Percentiles rank a stretch among this genome's conserved stretches.
Conservation (phyloP, 768 basidiomycete genomes). For the Steccherinum ochraceum region DNA sequence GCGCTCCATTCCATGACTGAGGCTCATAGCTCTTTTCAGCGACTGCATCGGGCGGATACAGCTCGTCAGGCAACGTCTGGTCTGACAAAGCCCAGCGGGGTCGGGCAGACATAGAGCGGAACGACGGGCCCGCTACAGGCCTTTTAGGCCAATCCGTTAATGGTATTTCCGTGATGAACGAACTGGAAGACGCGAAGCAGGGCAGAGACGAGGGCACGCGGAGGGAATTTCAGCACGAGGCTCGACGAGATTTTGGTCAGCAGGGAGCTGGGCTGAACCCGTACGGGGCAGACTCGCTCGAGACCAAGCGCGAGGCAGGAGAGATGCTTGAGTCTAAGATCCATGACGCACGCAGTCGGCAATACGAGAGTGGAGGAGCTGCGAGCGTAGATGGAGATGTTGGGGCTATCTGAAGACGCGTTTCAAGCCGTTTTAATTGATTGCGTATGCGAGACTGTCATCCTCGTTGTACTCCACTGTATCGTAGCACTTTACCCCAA, state of each 20-base stretch:
- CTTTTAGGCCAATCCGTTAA: slow-evolving; percentile 20
- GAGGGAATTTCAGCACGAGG: slow-evolving; percentile 16
- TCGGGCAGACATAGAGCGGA: slow-evolving; percentile 2
- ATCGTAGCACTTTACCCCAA: too few relatives aligned
- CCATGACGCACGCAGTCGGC: slow-evolving; percentile 13
- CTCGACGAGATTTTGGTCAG: slow-evolving; percentile 16
- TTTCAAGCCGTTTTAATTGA: too few relatives aligned
- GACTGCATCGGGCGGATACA: slow-evolving; percentile 24
- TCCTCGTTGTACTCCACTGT: too few relatives aligned
- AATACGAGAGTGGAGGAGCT: slow-evolving; percentile 17
- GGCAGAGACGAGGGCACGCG: slow-evolving; percentile 17
- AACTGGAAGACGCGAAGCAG: slow-evolving; percentile 22
- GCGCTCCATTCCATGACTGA: too few relatives aligned
- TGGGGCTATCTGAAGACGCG: slow-evolving; percentile 1
- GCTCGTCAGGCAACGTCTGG: slow-evolving; percentile 6
- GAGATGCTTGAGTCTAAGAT: slow-evolving; percentile 15
- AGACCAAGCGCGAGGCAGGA: slow-evolving; percentile 12
- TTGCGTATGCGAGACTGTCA: too few relatives aligned
- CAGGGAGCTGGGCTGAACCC: slow-evolving; percentile 15
- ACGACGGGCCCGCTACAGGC: slow-evolving; percentile 6
- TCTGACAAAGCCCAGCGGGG: slow-evolving; percentile 14
- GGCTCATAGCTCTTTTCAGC: slow-evolving; percentile 9
- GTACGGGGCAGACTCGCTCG: slow-evolving; percentile 16
- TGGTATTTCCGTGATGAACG: slow-evolving; percentile 15
- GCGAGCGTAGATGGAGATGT: slow-evolving; percentile 12